A percentile compares a stretch with the other conserved stretches of the same genome.
Evolutionary conservation across 192 early-diverging fungal species (phyloP).

Genomic region (Rhizoclosmatium globosum): DNA sequence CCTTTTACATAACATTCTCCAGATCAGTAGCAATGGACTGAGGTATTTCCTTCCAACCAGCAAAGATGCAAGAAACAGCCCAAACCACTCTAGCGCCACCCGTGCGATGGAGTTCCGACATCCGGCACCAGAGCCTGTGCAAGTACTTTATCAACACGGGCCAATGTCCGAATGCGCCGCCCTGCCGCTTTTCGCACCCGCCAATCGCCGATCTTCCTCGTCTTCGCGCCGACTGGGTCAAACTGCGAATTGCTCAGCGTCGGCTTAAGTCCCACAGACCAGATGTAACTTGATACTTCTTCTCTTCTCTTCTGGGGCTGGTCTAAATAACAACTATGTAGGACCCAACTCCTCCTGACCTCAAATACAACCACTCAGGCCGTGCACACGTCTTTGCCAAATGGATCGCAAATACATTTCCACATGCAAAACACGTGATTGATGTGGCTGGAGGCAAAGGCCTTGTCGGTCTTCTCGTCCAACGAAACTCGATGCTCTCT

Average conservation of each 20-base stretch:
- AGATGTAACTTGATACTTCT: too few relatives aligned
- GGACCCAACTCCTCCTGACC: conserved; percentile 44
- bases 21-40: too few relatives aligned
- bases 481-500: background rate
- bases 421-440: conserved; percentile 34
- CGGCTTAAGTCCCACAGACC: too few relatives aligned
- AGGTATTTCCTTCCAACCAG: too few relatives aligned
- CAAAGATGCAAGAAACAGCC: too few relatives aligned
- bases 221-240: conserved; percentile 40
- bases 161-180: conserved; percentile 18
- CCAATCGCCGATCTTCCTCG: conserved; percentile 30
- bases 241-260: background rate
- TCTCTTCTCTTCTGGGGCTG: background rate
- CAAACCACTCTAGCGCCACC: background rate
- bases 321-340: conserved; percentile 48
- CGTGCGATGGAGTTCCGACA: background rate
- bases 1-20: too few relatives aligned
- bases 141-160: conserved; percentile 45
- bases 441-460: conserved; percentile 69
- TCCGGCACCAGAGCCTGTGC: conserved; percentile 4
- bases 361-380: conserved; percentile 57
- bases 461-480: conserved; percentile 53
- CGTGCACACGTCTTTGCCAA: conserved; percentile 63
- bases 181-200: conserved; percentile 46
- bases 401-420: conserved; percentile 59